These are phyloP conservation scores for Zymoseptoria passerinii DNA, from an alignment of 2,329 filamentous ascomycete genomes.

Conservation along the genomic window DNA sequence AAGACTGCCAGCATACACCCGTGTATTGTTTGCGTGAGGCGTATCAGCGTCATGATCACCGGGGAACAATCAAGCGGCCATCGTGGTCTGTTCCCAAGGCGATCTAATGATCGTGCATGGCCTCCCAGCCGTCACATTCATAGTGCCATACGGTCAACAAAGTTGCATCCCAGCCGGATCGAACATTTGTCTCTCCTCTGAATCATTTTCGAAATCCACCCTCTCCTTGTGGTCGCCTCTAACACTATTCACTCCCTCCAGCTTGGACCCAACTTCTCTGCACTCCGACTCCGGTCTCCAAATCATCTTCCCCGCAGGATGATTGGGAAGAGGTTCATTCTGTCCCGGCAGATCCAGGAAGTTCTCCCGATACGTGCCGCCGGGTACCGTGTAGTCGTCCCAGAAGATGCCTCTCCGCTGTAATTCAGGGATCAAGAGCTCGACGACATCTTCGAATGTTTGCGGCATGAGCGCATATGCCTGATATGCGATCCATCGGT, in stretches of 20 bases:
- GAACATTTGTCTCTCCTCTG: conserved; percentile 3
- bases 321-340: conserved; percentile 43
- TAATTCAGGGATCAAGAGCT: conserved; percentile 58
- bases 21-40: too few relatives aligned
- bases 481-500: conserved; percentile 11
- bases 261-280: not conserved
- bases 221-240: not conserved
- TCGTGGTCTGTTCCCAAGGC: not conserved
- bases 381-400: conserved; percentile 46
- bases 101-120: not conserved
- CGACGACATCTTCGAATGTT: conserved; percentile 60
- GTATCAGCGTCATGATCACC: too few relatives aligned
- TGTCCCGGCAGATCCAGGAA: conserved; percentile 46
- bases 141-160: not conserved
- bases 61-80: too few relatives aligned
- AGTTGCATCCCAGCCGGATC: conserved; percentile 13
- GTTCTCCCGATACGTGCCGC: conserved; percentile 55
- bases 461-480: conserved; percentile 60
- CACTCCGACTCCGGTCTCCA: conserved; percentile 19
- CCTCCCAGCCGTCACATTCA: not conserved
- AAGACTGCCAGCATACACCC: too few relatives aligned
- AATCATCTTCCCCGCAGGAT: conserved; percentile 44
- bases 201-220: conserved; percentile 3
- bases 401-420: conserved; percentile 51
- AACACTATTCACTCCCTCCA: not conserved